phyloP scores from a whole-genome alignment of 2,329 filamentous ascomycete species.

The Pyrenophora graminea region DNA sequence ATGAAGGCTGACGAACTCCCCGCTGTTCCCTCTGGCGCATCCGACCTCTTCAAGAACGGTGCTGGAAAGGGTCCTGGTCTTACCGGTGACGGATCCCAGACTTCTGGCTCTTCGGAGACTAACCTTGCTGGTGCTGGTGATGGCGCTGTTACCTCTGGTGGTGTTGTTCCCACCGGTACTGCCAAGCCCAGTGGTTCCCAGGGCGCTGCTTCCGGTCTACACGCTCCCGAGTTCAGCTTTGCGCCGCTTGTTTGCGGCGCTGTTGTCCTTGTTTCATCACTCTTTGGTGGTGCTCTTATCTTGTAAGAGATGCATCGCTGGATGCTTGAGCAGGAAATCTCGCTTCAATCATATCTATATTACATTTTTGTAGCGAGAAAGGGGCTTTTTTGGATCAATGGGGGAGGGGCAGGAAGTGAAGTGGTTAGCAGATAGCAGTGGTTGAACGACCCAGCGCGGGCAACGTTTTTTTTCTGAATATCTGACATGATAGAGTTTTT shows the following conservation, averaged over 20 bases:
- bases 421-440: too few relatives aligned
- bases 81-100: constrained; percentile 59
- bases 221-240: constrained; percentile 52
- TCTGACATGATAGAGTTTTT: constrained; percentile 6
- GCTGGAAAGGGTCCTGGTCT: constrained; percentile 63
- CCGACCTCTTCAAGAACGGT: constrained; percentile 62
- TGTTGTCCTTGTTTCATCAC: constrained; percentile 56
- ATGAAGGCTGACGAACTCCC: constrained; percentile 56
- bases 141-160: constrained; percentile 51
- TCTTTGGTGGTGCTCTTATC: constrained; percentile 58
- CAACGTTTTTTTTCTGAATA: constrained; percentile 21
- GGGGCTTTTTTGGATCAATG: too few relatives aligned
- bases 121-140: constrained; percentile 56
- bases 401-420: too few relatives aligned
- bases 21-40: constrained; percentile 59
- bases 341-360: too few relatives aligned
- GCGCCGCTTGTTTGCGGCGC: constrained; percentile 58
- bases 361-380: too few relatives aligned
- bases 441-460: constrained; percentile 34
- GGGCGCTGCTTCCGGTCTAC: constrained; percentile 52
- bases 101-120: constrained; percentile 52
- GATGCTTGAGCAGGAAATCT: too few relatives aligned
- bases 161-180: constrained; percentile 29
- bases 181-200: constrained; percentile 26
- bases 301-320: constrained; percentile 28